Evolutionary conservation across 192 early-diverging fungal genomes (phyloP).

Genomic region (Physocladia obscura): DNA sequence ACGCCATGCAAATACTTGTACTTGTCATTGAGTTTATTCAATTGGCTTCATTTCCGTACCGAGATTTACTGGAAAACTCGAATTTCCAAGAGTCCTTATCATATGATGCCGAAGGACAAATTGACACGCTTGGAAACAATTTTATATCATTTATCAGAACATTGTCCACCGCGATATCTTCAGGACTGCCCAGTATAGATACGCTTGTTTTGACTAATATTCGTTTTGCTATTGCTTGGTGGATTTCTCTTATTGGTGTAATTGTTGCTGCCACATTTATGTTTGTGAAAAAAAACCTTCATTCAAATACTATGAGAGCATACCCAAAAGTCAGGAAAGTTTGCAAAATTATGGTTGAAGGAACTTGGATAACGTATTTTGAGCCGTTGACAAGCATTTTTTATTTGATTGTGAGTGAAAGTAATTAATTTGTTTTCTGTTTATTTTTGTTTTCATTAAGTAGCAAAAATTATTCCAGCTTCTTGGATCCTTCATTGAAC

Average conservation of each 20-base stretch:
- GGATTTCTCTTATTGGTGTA: constrained; percentile 27
- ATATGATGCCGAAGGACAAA: not conserved
- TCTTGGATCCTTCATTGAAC: constrained; percentile 32
- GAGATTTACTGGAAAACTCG: constrained; percentile 55
- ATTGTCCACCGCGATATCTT: constrained; percentile 12
- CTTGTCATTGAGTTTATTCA: constrained; percentile 77
- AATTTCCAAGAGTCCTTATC: constrained; percentile 22
- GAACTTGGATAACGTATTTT: constrained; percentile 24
- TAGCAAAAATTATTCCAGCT: not conserved
- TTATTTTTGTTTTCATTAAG: not conserved
- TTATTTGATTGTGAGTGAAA: constrained; percentile 29
- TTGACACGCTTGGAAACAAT: constrained; percentile 4
- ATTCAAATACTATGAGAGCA: not conserved
- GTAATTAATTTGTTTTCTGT: not conserved
- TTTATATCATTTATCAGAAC: constrained; percentile 11
- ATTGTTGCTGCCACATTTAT: constrained; percentile 1
- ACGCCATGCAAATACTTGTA: constrained; percentile 71
- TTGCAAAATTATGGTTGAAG: not conserved
- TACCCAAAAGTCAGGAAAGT: constrained; percentile 12
- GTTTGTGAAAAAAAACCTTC: not conserved
- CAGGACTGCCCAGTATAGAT: constrained; percentile 16
- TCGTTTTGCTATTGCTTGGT: constrained; percentile 35
- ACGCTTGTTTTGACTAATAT: constrained; percentile 16
- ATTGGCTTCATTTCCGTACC: constrained; percentile 73
- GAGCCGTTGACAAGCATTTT: constrained; percentile 30